Conservation (phyloP, 2,329 filamentous ascomycete species). For the Fusarium sp. region DNA sequence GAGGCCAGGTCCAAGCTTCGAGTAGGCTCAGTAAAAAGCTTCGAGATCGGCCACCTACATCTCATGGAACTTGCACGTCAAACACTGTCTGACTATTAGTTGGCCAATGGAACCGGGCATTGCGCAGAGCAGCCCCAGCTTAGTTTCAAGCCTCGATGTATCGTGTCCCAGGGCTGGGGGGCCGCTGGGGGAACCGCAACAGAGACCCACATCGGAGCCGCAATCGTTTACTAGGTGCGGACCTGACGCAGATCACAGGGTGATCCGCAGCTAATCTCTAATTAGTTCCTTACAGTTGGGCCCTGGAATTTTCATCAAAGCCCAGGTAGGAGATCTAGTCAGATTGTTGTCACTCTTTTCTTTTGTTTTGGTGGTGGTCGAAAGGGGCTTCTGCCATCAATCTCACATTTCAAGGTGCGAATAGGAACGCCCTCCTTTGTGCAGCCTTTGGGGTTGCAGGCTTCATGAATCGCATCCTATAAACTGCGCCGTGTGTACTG, state of each 20-base stretch:
- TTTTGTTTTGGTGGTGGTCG: constrained; percentile 8
- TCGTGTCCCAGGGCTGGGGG: constrained; percentile 36
- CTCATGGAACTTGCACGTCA: constrained; percentile 23
- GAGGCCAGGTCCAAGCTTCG: constrained; percentile 4
- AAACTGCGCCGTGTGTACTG: background rate
- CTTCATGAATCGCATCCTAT: constrained; percentile 13
- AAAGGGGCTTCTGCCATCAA: constrained; percentile 23
- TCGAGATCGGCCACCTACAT: constrained; percentile 4
- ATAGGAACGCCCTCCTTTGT: constrained; percentile 4
- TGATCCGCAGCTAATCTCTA: constrained; percentile 43
- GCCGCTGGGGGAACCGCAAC: constrained; percentile 45
- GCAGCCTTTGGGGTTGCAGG: background rate
- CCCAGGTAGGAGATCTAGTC: background rate
- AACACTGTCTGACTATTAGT: constrained; percentile 14
- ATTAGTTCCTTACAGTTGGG: constrained; percentile 16
- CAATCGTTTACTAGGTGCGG: constrained; percentile 28
- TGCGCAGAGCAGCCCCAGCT: background rate
- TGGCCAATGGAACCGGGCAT: constrained; percentile 3
- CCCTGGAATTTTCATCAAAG: constrained; percentile 23
- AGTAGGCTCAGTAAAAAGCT: background rate
- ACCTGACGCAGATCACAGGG: constrained; percentile 40
- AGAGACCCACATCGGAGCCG: constrained; percentile 45
- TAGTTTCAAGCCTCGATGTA: constrained; percentile 25
- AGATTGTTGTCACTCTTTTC: background rate
- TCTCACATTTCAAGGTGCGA: constrained; percentile 8